These are phyloP conservation scores for Diaporthe citrichinensis DNA, from an alignment of 2,329 filamentous ascomycete genomes.

Conservation along the genomic window DNA sequence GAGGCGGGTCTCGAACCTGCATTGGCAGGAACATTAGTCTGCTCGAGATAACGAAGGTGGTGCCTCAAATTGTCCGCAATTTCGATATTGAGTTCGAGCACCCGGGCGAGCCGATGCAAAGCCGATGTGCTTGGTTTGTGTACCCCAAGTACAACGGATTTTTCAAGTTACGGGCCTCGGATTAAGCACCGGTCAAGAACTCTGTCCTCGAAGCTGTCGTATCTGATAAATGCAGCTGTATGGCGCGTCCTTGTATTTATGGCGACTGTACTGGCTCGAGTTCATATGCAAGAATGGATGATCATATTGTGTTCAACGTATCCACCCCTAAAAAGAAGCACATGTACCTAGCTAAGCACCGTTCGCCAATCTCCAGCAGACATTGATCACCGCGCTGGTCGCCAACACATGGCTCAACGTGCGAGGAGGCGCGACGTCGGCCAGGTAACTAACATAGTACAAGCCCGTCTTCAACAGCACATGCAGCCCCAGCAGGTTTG, in stretches of 20 bases:
- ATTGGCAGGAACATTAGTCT: constrained; percentile 49
- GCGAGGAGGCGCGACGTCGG: constrained; percentile 15
- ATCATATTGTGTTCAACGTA: not conserved
- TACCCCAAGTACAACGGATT: not conserved
- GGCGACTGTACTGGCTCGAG: too few species aligned
- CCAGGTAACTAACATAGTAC: constrained; percentile 31
- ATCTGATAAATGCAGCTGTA: not conserved
- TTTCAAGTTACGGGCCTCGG: not conserved
- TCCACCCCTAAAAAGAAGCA: too few species aligned
- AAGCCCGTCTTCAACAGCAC: constrained; percentile 34
- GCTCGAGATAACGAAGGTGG: constrained; percentile 21
- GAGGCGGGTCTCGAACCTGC: constrained; percentile 64
- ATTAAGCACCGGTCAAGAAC: not conserved
- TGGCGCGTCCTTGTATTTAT: too few species aligned
- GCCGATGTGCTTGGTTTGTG: not conserved
- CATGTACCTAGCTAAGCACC: constrained; percentile 1
- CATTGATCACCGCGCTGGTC: constrained; percentile 30
- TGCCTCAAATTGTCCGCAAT: not conserved
- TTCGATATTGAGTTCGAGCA: not conserved
- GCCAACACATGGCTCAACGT: constrained; percentile 34
- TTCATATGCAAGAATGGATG: not conserved
- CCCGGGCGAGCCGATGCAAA: not conserved
- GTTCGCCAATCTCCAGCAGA: constrained; percentile 30
- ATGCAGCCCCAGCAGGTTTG: constrained; percentile 35
- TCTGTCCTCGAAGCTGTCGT: not conserved